A percentile compares a stretch with the other conserved stretches of the same genome.
Conservation (phyloP, 352 stramenopile species). For the Phytophthora fragariae region DNA sequence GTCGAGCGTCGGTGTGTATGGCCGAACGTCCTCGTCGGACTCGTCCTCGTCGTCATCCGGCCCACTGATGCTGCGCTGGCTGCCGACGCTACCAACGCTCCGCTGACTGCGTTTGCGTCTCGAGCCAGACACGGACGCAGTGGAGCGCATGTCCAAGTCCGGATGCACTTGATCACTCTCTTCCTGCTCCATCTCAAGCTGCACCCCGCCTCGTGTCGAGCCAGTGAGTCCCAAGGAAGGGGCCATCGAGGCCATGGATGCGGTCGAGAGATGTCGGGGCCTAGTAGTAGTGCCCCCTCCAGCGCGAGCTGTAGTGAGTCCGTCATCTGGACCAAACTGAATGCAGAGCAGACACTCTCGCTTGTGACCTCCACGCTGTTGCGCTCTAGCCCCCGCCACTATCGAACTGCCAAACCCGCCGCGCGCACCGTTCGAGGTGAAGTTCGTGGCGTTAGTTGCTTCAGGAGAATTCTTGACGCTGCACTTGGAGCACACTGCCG, state of each 20-base stretch:
- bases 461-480: conserved; percentile 37
- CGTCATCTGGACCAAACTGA: conserved; percentile 56
- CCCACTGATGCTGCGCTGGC: conserved; percentile 31
- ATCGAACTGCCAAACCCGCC: conserved; percentile 16
- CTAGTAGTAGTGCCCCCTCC: conserved; percentile 15
- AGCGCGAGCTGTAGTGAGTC: conserved; percentile 1
- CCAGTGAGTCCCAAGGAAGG: conserved; percentile 22
- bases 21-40: conserved; percentile 25
- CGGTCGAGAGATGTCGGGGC: conserved; percentile 27
- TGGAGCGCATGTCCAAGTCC: conserved; percentile 37
- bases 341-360: conserved; percentile 68
- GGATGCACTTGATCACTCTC: conserved; percentile 29
- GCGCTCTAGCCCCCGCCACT: conserved; percentile 16
- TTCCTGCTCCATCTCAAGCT: conserved; percentile 44
- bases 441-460: neutral
- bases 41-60: neutral
- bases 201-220: conserved; percentile 15
- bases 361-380: conserved; percentile 24
- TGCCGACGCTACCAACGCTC: conserved; percentile 34
- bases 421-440: conserved; percentile 8
- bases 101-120: conserved; percentile 33
- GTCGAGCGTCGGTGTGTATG: conserved; percentile 24
- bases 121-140: conserved; percentile 29
- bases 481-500: conserved; percentile 68
- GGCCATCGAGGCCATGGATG: conserved; percentile 37